phyloP scores from a whole-genome alignment of 371 early-diverging fungal species.

The Syncephalastrum contaminatum region DNA sequence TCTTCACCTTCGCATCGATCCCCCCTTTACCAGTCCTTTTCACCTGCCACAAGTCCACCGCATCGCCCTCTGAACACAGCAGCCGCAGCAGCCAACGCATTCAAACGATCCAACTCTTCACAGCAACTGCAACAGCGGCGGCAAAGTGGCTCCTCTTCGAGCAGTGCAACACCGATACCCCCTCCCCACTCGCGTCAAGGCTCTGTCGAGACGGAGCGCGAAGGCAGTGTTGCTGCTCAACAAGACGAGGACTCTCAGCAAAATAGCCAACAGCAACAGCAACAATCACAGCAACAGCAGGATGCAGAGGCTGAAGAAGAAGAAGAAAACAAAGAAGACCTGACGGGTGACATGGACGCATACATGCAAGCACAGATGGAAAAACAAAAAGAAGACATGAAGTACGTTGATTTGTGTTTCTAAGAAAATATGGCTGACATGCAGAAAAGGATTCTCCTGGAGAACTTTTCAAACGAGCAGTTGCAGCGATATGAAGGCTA shows the following conservation, averaged over 20 bases:
- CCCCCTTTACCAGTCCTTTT: slow-evolving; percentile 17
- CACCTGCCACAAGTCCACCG: slow-evolving; percentile 29
- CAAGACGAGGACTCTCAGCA: slow-evolving; percentile 5
- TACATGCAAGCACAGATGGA: slow-evolving; percentile 50
- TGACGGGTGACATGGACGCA: slow-evolving; percentile 40
- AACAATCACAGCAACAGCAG: slow-evolving; percentile 21
- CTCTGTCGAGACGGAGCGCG: slow-evolving; percentile 44
- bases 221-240: slow-evolving; percentile 21
- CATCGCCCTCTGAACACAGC: slow-evolving; percentile 35
- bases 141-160: slow-evolving; percentile 23
- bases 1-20: too few species aligned
- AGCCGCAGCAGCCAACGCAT: slow-evolving; percentile 42
- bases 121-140: slow-evolving; percentile 9
- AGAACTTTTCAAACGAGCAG: slow-evolving; percentile 81
- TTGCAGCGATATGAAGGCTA: slow-evolving; percentile 89
- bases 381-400: slow-evolving; percentile 51
- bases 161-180: slow-evolving; percentile 11
- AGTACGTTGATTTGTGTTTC: slow-evolving; percentile 10
- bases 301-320: slow-evolving; percentile 38
- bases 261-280: slow-evolving; percentile 10
- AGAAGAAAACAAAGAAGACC: slow-evolving; percentile 46
- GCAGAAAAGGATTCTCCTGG: slow-evolving; percentile 61
- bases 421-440: neutral
- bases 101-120: slow-evolving; percentile 21
- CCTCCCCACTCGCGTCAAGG: slow-evolving; percentile 36